Percentiles rank a stretch among this genome's conserved stretches.
Evolutionary conservation across 306 rosid species (phyloP).

Genomic region (Cucurbita pepo): DNA sequence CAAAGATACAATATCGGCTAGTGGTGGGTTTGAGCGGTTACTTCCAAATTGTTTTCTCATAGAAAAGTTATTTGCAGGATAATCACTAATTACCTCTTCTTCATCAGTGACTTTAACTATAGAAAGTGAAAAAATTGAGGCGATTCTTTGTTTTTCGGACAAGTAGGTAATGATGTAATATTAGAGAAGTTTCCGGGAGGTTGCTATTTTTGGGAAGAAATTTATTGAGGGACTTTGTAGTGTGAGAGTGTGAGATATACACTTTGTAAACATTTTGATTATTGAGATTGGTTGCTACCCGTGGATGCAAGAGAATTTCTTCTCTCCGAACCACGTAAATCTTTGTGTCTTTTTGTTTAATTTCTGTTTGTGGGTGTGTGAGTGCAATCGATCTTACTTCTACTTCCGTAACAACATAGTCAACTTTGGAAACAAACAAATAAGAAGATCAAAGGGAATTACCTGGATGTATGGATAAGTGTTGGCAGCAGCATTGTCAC

Average conservation of each 20-base stretch:
- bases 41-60: not conserved
- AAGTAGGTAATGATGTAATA: not conserved
- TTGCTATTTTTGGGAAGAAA: not conserved
- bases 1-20: too few relatives aligned
- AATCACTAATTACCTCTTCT: not conserved
- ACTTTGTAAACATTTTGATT: too few relatives aligned
- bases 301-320: too few relatives aligned
- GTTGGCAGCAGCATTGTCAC: conserved; percentile 81
- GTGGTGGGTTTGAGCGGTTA: too few relatives aligned
- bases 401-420: too few relatives aligned
- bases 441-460: not conserved
- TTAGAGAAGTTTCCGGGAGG: not conserved
- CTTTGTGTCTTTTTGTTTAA: too few relatives aligned
- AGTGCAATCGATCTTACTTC: too few relatives aligned
- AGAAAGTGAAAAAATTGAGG: not conserved
- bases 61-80: not conserved
- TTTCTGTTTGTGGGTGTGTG: too few relatives aligned
- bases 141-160: not conserved
- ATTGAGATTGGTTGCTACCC: too few relatives aligned
- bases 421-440: not conserved
- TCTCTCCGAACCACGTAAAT: too few relatives aligned
- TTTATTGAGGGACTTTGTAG: too few relatives aligned
- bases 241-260: too few relatives aligned
- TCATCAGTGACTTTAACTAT: not conserved
- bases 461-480: conserved; percentile 91